Evolutionary conservation across 1,284 basidiomycete species (phyloP), one percentile per base, ranked within the genome.

Genomic region (Sparassis latifolia): DNA sequence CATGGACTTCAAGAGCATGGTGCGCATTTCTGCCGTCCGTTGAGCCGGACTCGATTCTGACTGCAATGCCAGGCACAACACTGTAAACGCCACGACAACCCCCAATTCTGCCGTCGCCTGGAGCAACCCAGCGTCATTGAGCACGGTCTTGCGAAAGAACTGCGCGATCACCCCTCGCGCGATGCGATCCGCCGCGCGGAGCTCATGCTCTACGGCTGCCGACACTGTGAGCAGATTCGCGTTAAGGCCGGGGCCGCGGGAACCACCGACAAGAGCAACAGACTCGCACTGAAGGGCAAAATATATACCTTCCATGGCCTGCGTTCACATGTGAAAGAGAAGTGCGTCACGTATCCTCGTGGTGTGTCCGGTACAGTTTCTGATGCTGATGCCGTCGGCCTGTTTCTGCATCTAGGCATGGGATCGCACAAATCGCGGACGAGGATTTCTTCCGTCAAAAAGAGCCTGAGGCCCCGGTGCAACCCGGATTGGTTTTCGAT

Each of bases 281-380:
- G 29, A 27, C 12, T 45, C 10, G n/a, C 44, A 4, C 4, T 27
- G 12, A 44, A 61, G 44, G 29, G 41, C 33, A 63, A 55, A 42
- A 48, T 66, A 33, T 76, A 75, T 58, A 65, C 54, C 7, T 82
- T 83, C 58, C 66, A 83, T 55, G 84, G 77, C 0, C 56, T 85
- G 45, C 66, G 75, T 35, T 83, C 79, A 28, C 84, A 86, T 57
- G 58, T 78, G 49, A 80, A 80, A 58, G 69, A 66, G 52, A 81
- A 77, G 84, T 85, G 53, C 57, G 79, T 64, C 12, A 47, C 38
- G 47, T 12, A 44, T 49, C n/a, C 33, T 27, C 20, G 12, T 3
- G 44, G 43, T 46, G 28, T 49, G 31, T 10, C 28, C 3, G 10
- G 10, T 20, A 20, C 27, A 50, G 12, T 35, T 43, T 33, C 43